Conservation (phyloP, 306 rosid genomes). For the cucumber (Cucumis sativus) region DNA sequence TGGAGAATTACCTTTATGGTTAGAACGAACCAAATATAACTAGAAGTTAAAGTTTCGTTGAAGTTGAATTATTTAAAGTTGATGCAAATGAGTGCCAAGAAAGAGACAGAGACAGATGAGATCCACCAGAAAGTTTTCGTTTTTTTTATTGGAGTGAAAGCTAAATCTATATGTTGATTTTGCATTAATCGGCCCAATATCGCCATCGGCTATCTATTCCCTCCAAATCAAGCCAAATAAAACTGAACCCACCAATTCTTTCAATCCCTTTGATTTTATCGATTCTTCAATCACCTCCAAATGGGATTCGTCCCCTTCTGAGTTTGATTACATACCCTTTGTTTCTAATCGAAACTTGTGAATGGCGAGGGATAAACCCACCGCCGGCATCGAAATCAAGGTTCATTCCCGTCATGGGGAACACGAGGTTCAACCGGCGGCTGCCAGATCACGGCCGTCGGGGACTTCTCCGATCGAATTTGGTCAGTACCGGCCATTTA, state of each 20-base stretch:
- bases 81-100: background rate
- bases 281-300: background rate
- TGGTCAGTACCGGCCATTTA: background rate
- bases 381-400: slow-evolving; percentile 5
- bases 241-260: background rate
- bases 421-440: background rate
- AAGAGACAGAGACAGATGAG: background rate
- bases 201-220: background rate
- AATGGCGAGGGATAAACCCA: slow-evolving; percentile 1
- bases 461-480: background rate
- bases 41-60: background rate
- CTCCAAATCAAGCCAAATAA: slow-evolving; percentile 1
- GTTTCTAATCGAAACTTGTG: background rate
- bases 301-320: background rate
- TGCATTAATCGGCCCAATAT: background rate
- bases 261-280: background rate
- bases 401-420: background rate
- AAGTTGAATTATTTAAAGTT: background rate
- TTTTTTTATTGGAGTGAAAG: background rate
- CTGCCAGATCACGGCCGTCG: background rate
- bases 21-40: too few relatives aligned
- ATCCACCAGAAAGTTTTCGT: background rate
- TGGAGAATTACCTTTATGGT: too few relatives aligned
- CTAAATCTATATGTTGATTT: background rate
- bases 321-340: background rate